These are phyloP conservation scores for Clarkia xantiana DNA, from an alignment of 345 rosid genomes.

Conservation along the genomic window DNA sequence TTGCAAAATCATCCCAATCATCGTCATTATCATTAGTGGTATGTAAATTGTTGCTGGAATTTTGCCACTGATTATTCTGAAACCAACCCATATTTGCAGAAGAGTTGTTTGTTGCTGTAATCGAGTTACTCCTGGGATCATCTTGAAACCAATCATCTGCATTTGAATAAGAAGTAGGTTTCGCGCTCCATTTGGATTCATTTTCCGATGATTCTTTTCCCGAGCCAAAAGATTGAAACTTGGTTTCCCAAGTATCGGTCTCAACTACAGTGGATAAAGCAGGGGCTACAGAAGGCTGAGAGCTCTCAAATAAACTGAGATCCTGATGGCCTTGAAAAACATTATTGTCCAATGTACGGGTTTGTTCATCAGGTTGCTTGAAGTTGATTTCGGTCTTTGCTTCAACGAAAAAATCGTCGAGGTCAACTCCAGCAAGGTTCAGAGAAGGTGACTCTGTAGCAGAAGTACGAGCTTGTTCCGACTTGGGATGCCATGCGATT, in stretches of 20 bases:
- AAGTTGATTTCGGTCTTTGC: conserved; percentile 16
- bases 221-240: conserved; percentile 11
- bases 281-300: conserved; percentile 20
- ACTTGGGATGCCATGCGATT: conserved; percentile 36
- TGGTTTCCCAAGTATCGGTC: conserved; percentile 7
- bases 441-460: conserved; percentile 11
- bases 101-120: conserved; percentile 11
- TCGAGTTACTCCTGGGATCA: conserved; percentile 5
- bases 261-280: conserved; percentile 10
- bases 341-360: conserved; percentile 15
- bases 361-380: conserved; percentile 15
- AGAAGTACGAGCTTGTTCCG: conserved; percentile 21
- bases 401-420: conserved; percentile 32
- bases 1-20: conserved; percentile 49
- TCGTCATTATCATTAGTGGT: conserved; percentile 31
- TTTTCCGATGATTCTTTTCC: conserved; percentile 1
- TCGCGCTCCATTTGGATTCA: not conserved
- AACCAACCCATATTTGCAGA: conserved; percentile 20
- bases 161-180: conserved; percentile 7
- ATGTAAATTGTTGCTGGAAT: conserved; percentile 11
- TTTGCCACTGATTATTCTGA: conserved; percentile 26
- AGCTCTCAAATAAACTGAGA: conserved; percentile 29
- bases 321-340: conserved; percentile 16
- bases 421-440: conserved; percentile 37
- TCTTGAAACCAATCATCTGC: conserved; percentile 9